Conservation (phyloP, 2,329 filamentous ascomycete species). For the Pseudogymnoascus verrucosus region DNA sequence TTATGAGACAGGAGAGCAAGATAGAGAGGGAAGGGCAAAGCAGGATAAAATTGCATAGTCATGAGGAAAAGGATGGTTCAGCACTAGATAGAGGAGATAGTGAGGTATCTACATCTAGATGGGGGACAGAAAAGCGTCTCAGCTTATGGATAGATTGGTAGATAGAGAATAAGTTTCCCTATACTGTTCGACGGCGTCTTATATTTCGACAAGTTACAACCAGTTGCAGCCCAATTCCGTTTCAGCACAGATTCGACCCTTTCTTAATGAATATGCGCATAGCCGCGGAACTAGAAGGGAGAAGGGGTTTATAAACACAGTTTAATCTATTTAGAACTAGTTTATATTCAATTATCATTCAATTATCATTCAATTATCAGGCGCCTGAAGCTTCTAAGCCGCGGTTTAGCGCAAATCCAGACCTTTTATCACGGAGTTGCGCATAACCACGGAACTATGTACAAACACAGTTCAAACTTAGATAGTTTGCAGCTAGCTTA, state of each 20-base stretch:
- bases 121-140: background rate
- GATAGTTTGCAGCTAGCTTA: no score
- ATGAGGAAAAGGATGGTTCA: background rate
- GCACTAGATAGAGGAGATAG: background rate
- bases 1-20: background rate
- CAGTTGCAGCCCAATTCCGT: background rate
- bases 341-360: background rate
- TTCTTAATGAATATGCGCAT: background rate
- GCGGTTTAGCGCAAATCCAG: background rate
- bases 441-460: background rate
- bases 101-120: background rate
- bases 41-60: slow-evolving; percentile 3
- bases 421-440: background rate
- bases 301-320: background rate
- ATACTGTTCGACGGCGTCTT: no score
- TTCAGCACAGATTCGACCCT: background rate
- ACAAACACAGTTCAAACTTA: background rate
- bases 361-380: background rate
- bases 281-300: no score
- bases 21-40: background rate
- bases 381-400: background rate
- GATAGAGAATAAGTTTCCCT: background rate
- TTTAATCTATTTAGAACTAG: background rate
- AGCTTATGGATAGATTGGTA: background rate
- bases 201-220: no score